A percentile compares a stretch with the other conserved stretches of the same genome.
These are phyloP conservation scores for Euphorbia celastroides DNA, from an alignment of 441 rosid genomes.

Conservation along the genomic window DNA sequence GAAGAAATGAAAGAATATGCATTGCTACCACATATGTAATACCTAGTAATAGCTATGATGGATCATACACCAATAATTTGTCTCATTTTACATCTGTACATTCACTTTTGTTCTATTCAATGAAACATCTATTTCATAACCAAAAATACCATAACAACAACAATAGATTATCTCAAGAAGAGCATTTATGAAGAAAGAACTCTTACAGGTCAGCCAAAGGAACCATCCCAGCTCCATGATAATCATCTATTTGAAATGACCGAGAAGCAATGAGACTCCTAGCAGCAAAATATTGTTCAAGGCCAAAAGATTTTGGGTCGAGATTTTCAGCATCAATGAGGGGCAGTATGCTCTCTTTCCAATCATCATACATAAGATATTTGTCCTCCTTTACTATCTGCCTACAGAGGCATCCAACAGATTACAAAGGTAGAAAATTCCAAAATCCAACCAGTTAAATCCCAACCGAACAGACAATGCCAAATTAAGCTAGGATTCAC, in stretches of 20 bases:
- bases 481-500: not conserved
- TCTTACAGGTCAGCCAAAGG: conserved; percentile 95
- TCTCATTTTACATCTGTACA: too few species aligned
- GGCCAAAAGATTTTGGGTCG: conserved; percentile 38
- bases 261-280: conserved; percentile 78
- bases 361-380: conserved; percentile 60
- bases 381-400: conserved; percentile 79
- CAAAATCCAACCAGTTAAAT: not conserved
- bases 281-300: conserved; percentile 60
- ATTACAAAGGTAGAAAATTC: conserved; percentile 11
- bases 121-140: too few species aligned
- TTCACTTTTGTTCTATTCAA: too few species aligned
- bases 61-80: too few species aligned
- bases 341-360: conserved; percentile 68
- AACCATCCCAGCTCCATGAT: conserved; percentile 85
- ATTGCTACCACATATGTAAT: too few species aligned
- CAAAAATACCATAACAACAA: too few species aligned
- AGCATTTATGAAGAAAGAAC: not conserved
- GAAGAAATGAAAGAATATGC: too few species aligned
- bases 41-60: too few species aligned
- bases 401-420: conserved; percentile 32
- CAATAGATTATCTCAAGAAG: not conserved
- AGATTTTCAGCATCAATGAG: conserved; percentile 37
- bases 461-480: not conserved
- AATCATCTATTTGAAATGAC: conserved; percentile 68